Evolutionary conservation across 257 asterid genomes (phyloP), one percentile per base, ranked within the genome.

Genomic region (Nicotiana obtusifolia): DNA sequence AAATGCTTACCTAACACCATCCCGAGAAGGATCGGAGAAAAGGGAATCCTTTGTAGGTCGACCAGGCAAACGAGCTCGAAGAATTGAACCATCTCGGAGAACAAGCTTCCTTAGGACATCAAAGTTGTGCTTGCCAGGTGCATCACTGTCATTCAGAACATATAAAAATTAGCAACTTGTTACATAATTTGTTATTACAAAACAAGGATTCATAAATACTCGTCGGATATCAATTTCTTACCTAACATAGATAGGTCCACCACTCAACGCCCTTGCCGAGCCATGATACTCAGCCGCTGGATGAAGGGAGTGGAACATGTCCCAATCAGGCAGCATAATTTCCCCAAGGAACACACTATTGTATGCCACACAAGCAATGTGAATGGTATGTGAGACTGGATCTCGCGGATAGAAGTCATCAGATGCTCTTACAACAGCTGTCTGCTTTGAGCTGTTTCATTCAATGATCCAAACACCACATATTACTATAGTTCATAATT

Each of bases 11-110:
- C 97, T 93, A 83, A 91, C 92, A 41, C 99, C 97, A 80, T 95
- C 99, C 19, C 99, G 97, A 57, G 97, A 91, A 7, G 99, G 99
- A 83, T 95, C 98, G 5, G 95, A 85, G 81, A 95, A 92, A n/a
- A 95, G 81, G 91, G 97, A 92, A 68, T 95, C 99, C 78, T 87
- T 91, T 33, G 99, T 93, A 19, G 99, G 99, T 49, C 98, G 97
- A 71, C 98, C 99, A 16, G 98, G 97, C 41, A 92, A 85, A 15
- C 86, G 93, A 15, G 99, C 94, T 59, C 98, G 92, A 82, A 95
- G 99, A 81, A 95, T 84, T 20, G 99, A 82, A 75, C 98, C 98
- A 80, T 95, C 97, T 0, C 98, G 97, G 10, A 95, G 84, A 44
- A 91, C 94, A 77, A 95, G 94, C 90, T 95, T 95, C 85, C 62